Base-by-base conservation (phyloP, 768 basidiomycete species). In the Glaciozyma martinii region DNA sequence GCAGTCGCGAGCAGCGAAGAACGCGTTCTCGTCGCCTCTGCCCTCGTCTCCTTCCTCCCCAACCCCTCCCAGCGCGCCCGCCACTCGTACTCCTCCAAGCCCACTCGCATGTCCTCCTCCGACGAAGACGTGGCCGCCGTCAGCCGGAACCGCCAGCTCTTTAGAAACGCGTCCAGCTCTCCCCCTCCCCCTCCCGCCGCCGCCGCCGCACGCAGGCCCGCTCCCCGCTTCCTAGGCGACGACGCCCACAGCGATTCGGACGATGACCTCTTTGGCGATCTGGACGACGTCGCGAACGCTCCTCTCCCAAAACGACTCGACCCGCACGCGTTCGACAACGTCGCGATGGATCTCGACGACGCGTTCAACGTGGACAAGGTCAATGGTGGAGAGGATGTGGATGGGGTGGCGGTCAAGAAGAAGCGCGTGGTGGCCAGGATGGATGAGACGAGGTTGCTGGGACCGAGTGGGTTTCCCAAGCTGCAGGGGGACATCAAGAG, bases 401-500 rank as follows among this genome's bases (percentile, higher is more conserved):
- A 74, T 21, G 76, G 71, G 18, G 76, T 74, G 15, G 71, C 65
- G 59, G 73, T 68, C 54, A 78, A 76, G 70, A 76, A 77, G 66
- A 80, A 80, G 68, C 79, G 80, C 73, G 79, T 82, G 69, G 80
- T 80, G 52, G 75, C 82, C 5, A 76, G 82, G 29, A 84, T 82
- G 74, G 76, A 95, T 65, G 88, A 74, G 82, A 54, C 79, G 49
- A 81, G 87, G 63, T 75, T 99, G 63, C 77, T 92, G 19, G 84
- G 86, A 8, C 77, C 82, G 5, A 79, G 81, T 37, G 93, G 95
- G 1, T 87, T 99, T 71, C 90, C 89, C 3, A 80, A 82, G 56
- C 80, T 99, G 52, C 82, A 90, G 58, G 81, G 86, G 63, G 83
- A 86, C 59, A 81, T 86, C 32, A 90, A 89, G 77, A 78, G 82